Evolutionary conservation across 495 filamentous ascomycete species (phyloP).

Genomic region (Rostrohypoxylon terebratum): DNA sequence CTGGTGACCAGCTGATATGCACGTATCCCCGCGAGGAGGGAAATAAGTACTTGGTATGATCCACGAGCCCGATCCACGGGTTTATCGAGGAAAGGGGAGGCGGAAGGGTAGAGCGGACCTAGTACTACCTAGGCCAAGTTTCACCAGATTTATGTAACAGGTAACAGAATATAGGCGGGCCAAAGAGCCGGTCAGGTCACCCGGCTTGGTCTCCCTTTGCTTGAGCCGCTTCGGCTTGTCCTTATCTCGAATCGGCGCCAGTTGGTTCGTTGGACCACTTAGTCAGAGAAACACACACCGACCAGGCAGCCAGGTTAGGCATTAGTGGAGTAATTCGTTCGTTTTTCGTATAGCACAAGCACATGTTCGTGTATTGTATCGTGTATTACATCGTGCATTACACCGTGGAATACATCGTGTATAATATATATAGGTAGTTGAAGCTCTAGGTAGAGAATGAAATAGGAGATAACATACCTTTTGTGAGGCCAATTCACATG

Average conservation of each 20-base stretch:
- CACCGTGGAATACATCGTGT: too few relatives aligned
- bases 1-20: conserved; percentile 35
- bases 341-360: neutral
- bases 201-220: conserved; percentile 15
- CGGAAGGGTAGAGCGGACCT: neutral
- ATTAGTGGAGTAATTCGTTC: neutral
- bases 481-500: neutral
- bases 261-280: conserved; percentile 27
- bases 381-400: neutral
- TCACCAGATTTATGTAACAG: conserved; percentile 31
- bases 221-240: conserved; percentile 27
- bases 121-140: conserved; percentile 26
- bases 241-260: conserved; percentile 16
- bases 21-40: conserved; percentile 27
- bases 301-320: neutral
- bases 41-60: conserved; percentile 8
- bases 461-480: conserved; percentile 22
- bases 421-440: neutral
- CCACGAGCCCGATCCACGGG: conserved; percentile 3
- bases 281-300: conserved; percentile 7
- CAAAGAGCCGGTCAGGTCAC: conserved; percentile 13
- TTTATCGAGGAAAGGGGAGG: conserved; percentile 12
- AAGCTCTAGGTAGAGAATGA: neutral
- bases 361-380: neutral
- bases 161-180: conserved; percentile 31